phyloP scores from a whole-genome alignment of 1,284 basidiomycete species.

The Ceratobasidium sp. region DNA sequence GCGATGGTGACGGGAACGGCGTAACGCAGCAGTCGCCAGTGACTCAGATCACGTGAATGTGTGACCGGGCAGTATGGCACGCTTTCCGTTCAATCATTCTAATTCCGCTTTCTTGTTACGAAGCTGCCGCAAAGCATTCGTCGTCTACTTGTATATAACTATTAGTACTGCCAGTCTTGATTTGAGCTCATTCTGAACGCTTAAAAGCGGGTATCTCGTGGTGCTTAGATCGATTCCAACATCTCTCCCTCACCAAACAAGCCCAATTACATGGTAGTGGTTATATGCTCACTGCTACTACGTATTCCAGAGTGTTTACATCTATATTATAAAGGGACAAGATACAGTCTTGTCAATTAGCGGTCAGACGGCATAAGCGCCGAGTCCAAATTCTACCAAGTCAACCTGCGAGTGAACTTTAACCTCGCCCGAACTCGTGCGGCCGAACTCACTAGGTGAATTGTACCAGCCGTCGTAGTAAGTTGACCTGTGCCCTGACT shows the following conservation, averaged over 20 bases:
- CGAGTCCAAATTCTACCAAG: background rate
- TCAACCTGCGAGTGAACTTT: background rate
- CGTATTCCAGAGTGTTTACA: background rate
- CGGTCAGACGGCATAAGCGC: background rate
- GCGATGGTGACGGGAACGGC: background rate
- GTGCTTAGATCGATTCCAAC: background rate
- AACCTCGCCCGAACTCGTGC: background rate
- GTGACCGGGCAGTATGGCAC: no score
- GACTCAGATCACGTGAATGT: background rate
- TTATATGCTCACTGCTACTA: background rate
- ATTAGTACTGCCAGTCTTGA: background rate
- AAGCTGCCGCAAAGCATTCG: no score
- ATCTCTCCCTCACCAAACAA: background rate
- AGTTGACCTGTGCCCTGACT: background rate
- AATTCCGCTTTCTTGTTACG: no score
- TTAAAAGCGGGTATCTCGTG: background rate
- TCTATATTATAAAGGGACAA: background rate
- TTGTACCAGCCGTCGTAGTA: slow-evolving; percentile 17
- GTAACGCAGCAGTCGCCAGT: background rate
- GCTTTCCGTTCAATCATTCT: no score
- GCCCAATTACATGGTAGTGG: background rate
- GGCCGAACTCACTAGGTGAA: slow-evolving; percentile 1
- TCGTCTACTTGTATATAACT: no score
- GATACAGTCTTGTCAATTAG: background rate
- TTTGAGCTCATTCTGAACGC: background rate